phyloP scores from a whole-genome alignment of 106 monocot genomes.

The Xerophyta viscosa region DNA sequence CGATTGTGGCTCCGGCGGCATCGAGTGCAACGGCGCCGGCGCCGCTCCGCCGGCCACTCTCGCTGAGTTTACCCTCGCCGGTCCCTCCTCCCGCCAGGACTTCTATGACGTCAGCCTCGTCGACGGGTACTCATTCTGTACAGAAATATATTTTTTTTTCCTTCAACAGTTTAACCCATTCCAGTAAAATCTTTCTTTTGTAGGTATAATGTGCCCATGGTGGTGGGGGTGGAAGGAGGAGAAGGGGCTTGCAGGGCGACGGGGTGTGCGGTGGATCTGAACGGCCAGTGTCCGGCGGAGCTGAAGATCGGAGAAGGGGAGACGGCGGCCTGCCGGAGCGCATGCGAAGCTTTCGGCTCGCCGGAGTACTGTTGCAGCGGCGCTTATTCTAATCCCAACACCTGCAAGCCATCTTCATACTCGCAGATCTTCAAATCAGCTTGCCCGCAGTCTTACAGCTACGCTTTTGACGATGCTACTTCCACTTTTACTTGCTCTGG shows the following conservation, averaged over 20 bases:
- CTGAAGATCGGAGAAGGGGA: slow-evolving; percentile 16
- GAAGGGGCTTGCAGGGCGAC: slow-evolving; percentile 18
- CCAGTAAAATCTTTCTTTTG: too few relatives aligned
- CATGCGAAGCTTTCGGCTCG: slow-evolving; percentile 24
- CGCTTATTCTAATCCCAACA: slow-evolving; percentile 13
- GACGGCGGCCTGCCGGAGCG: slow-evolving; percentile 18
- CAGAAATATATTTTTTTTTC: too few relatives aligned
- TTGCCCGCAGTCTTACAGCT: slow-evolving; percentile 37
- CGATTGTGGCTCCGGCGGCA: slow-evolving; percentile 57
- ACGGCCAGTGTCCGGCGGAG: slow-evolving; percentile 33
- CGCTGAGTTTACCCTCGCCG: slow-evolving; percentile 1
- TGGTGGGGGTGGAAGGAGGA: slow-evolving; percentile 33
- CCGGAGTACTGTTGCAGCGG: slow-evolving; percentile 29
- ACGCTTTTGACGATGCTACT: slow-evolving; percentile 33
- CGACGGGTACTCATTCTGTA: slow-evolving; percentile 81
- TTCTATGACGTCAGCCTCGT: slow-evolving; percentile 88
- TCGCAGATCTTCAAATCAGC: slow-evolving; percentile 26
- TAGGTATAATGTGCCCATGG: slow-evolving; percentile 59
- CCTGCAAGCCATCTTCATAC: slow-evolving; percentile 24
- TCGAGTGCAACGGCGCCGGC: slow-evolving; percentile 55
- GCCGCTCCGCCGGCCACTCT: slow-evolving; percentile 40
- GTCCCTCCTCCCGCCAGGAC: slow-evolving; percentile 13
- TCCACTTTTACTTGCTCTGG: slow-evolving; percentile 32
- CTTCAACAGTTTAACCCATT: too few relatives aligned
- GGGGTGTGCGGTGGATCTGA: slow-evolving; percentile 37